Evolutionary conservation across 2,329 filamentous ascomycete species (phyloP), one percentile per base, ranked within the genome.

Genomic region (Calonectria leucothoes): DNA sequence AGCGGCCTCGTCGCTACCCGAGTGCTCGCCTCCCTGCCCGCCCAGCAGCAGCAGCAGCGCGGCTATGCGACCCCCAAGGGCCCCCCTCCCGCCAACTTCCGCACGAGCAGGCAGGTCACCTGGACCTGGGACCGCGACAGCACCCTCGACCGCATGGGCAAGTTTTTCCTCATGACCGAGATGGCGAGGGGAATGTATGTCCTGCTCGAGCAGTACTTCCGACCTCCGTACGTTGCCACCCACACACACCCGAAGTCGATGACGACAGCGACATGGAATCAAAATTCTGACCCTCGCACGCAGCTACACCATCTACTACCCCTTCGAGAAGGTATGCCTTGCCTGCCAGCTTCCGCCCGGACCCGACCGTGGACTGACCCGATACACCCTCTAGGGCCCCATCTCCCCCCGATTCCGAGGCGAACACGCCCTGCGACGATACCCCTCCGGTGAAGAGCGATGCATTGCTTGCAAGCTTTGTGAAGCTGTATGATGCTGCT

Each of bases 391-490:
- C n/a, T n/a, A 92, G 91, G 97, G 97, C 61, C 97, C 97, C 74
- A 98, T 99, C 85, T 98, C 96, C 42, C 97, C 97, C 74, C 94
- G 97, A 80, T 99, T 99, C 92, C 94, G 97, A 86, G 97, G 97
- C 85, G 97, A 99, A 87, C 97, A 99, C 88, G 97, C 97, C 79
- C 91, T 99, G 77, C 93, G 97, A 86, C 93, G 97, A 83, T 99
- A 99, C 86, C 97, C 97, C 35, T 97, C 96, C 4, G 97, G 97
- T 79, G 97, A 99, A 88, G 97, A 99, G 89, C 94, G 97, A 81
- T 99, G 97, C 90, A 99, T 99, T 87, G 97, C 97, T 80, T 99
- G 97, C 94, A 99, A 99, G 90, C 93, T 99, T 73, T 99, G 97
- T 88, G 97, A 99, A 88, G 97, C 97, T 81, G 90, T 92, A 86